Evolutionary conservation across 306 rosid genomes (phyloP), one percentile per base, ranked within the genome.

Genomic region (Vigna hirtella): DNA sequence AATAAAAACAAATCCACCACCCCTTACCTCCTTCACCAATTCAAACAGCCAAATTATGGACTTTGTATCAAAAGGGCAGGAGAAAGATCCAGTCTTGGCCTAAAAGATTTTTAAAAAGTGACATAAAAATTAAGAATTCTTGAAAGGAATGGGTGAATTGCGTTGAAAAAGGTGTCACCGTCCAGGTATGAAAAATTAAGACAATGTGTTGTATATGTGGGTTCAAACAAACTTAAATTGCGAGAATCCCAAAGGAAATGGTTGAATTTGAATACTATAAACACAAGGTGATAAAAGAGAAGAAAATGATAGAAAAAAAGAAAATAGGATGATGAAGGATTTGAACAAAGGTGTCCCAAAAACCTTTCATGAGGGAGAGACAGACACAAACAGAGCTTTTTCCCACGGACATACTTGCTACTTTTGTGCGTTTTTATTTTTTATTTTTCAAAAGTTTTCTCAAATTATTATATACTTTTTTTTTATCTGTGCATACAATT

Each of bases 51-150:
- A 61, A 70, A 18, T 53, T 20, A 18, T 74, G 77, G 66, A 14
- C 24, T 12, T 34, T 15, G 13, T 18, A n/a, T 42, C 15, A 67
- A 13, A 51, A 12, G 17, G 58, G 52, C 56, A 15, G 16, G 36
- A 47, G 78, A 75, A 64, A 83, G 77, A 38, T 48, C 67, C 58
- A 18, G 22, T 77, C 65, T 66, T 76, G 32, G 72, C 10, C 22
- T 30, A 77, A 82, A 62, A 56, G 79, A 79, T 42, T 77, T 32
- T 40, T 40, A 48, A 7, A 66, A 18, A 69, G 15, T 22, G 67
- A 26, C 73, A 80, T 69, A 20, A 28, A 75, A 71, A 15, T 32
- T 55, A 49, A 71, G 49, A 49, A 57, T 77, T 77, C 36, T 13
- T 2, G 62, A 18, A 43, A 26, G 9, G 59, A 63, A 52, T 10